These are phyloP conservation scores for Tritrichomonas musculus DNA, from an alignment of 208 protist genomes.

Conservation along the genomic window DNA sequence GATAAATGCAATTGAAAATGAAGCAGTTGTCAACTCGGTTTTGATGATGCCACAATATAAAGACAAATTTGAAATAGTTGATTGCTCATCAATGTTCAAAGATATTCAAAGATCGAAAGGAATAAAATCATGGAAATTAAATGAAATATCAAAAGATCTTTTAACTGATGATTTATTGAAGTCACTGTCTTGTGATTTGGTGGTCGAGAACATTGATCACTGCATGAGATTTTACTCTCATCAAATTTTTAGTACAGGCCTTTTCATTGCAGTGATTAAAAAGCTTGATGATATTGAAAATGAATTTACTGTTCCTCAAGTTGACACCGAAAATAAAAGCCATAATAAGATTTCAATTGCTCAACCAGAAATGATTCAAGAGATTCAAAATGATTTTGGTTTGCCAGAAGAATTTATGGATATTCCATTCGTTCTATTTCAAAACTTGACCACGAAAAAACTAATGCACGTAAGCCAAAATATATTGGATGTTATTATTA, in stretches of 20 bases:
- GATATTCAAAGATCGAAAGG: not conserved
- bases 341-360: too few species aligned
- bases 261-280: not conserved
- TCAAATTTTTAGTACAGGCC: not conserved
- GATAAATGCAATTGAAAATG: conserved; percentile 59
- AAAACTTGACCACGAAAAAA: too few species aligned
- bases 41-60: conserved; percentile 7
- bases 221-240: not conserved
- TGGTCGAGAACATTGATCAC: not conserved
- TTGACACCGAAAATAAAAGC: too few species aligned
- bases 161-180: too few species aligned
- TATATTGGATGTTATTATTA: too few species aligned
- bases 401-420: too few species aligned
- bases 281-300: not conserved
- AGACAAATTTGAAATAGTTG: not conserved
- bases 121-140: not conserved
- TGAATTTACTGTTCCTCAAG: too few species aligned
- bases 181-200: not conserved
- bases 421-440: too few species aligned
- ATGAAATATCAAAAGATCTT: too few species aligned
- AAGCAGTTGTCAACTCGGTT: conserved; percentile 54
- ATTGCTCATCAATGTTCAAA: not conserved
- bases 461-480: too few species aligned
- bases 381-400: too few species aligned
- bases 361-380: too few species aligned